Evolutionary conservation across 345 rosid genomes (phyloP).

Genomic region (Gossypium turneri): DNA sequence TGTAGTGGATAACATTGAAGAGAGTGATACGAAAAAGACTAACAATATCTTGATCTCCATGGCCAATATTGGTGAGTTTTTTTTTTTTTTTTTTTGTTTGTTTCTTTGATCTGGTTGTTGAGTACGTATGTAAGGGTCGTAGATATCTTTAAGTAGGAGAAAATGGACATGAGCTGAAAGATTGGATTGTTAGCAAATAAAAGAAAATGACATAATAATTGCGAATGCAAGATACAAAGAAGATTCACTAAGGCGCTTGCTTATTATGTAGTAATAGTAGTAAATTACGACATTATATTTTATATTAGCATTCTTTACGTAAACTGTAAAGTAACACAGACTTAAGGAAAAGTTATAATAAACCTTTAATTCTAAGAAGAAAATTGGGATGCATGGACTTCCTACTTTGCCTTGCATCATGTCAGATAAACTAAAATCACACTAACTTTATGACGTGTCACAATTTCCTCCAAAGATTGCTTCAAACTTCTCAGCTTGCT

Average conservation of each 20-base stretch:
- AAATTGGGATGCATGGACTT: not conserved
- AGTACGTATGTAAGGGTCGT: slow-evolving; percentile 22
- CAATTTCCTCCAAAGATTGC: not conserved
- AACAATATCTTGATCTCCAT: slow-evolving; percentile 20
- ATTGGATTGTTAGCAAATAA: slow-evolving; percentile 21
- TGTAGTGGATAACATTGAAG: slow-evolving; percentile 20
- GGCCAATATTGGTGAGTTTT: slow-evolving; percentile 3
- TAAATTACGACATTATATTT: not conserved
- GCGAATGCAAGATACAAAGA: slow-evolving; percentile 27
- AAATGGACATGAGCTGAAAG: not conserved
- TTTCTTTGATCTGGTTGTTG: slow-evolving; percentile 10
- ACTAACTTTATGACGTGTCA: not conserved
- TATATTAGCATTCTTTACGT: slow-evolving; percentile 13
- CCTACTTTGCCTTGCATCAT: not conserved
- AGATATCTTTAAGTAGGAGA: slow-evolving; percentile 21
- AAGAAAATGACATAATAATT: slow-evolving; percentile 20
- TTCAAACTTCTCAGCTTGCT: not conserved
- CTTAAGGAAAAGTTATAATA: not conserved
- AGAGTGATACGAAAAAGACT: slow-evolving; percentile 22
- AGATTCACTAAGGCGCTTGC: slow-evolving; percentile 21
- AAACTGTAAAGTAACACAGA: not conserved
- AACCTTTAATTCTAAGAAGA: not conserved
- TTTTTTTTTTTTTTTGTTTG: not conserved
- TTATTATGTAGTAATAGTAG: not conserved
- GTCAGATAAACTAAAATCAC: not conserved